These are phyloP conservation scores for Lotmaria passim DNA, from an alignment of 208 protist genomes.

Conservation along the genomic window DNA sequence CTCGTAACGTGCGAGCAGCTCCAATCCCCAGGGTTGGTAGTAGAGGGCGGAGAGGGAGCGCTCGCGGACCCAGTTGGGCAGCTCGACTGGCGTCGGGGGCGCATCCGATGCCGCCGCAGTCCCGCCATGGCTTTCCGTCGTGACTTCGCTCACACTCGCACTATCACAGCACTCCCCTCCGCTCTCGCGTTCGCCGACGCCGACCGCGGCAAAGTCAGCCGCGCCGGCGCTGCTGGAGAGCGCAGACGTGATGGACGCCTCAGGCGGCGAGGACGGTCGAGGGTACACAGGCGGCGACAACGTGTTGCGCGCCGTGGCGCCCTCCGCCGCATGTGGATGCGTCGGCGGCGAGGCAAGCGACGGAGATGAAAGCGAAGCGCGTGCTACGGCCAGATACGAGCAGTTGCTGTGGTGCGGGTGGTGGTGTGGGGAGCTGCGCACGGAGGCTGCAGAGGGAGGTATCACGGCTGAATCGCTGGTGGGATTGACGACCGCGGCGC, in stretches of 20 bases:
- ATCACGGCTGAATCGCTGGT: too few relatives aligned
- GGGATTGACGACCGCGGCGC: too few relatives aligned
- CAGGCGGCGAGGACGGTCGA: background rate
- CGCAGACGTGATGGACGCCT: too few relatives aligned
- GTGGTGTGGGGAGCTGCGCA: too few relatives aligned
- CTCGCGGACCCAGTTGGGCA: conserved; percentile 35
- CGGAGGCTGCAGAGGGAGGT: too few relatives aligned
- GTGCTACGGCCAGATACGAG: conserved; percentile 2
- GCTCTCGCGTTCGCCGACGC: background rate
- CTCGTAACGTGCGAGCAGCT: conserved; percentile 36
- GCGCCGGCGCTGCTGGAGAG: too few relatives aligned
- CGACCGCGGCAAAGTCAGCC: too few relatives aligned
- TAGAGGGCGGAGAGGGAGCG: conserved; percentile 39
- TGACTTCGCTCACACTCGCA: background rate
- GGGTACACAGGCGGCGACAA: background rate
- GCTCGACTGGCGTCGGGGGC: conserved; percentile 23
- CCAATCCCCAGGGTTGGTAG: conserved; percentile 37
- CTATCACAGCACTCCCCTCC: conserved; percentile 13
- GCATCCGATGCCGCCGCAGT: background rate
- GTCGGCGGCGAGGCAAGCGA: background rate
- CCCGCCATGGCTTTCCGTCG: too few relatives aligned
- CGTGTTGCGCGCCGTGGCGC: too few relatives aligned
- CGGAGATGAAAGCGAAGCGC: conserved; percentile 4
- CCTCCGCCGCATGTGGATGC: background rate
- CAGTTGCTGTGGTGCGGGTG: background rate